These are phyloP conservation scores for Alternaria panax DNA, from an alignment of 2,329 filamentous ascomycete genomes.

Conservation along the genomic window DNA sequence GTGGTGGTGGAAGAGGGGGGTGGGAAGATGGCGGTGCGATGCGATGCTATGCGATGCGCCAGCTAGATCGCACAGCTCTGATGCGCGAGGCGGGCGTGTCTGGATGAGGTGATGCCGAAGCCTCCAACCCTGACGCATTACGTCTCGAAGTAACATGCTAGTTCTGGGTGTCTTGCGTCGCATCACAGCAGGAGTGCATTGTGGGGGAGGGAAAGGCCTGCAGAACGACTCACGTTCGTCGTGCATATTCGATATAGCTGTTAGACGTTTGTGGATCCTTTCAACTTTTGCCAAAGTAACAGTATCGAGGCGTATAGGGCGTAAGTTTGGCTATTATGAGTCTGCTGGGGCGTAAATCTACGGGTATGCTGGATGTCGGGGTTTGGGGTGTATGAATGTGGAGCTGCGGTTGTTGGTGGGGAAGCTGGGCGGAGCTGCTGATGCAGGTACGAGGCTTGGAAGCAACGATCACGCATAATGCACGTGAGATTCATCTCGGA, in stretches of 20 bases:
- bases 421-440: background rate
- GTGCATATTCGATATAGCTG: slow-evolving; percentile 37
- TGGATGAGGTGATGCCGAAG: background rate
- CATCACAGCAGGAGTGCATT: background rate
- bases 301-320: background rate
- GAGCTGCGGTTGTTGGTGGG: slow-evolving; percentile 9
- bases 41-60: background rate
- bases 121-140: too few relatives aligned
- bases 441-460: background rate
- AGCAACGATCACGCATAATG: background rate
- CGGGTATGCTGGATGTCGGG: background rate
- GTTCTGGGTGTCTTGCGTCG: background rate
- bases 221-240: slow-evolving; percentile 46
- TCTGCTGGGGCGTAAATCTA: background rate
- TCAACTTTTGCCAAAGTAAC: background rate
- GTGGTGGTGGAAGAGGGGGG: background rate
- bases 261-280: background rate
- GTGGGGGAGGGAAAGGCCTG: slow-evolving; percentile 7
- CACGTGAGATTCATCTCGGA: background rate
- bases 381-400: slow-evolving; percentile 11
- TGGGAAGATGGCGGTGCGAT: background rate
- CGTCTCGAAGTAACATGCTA: too few relatives aligned
- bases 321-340: background rate
- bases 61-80: background rate
- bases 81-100: too few relatives aligned